These are phyloP conservation scores for Sclerotinia minor DNA, from an alignment of 2,329 filamentous ascomycete species.

Conservation along the genomic window DNA sequence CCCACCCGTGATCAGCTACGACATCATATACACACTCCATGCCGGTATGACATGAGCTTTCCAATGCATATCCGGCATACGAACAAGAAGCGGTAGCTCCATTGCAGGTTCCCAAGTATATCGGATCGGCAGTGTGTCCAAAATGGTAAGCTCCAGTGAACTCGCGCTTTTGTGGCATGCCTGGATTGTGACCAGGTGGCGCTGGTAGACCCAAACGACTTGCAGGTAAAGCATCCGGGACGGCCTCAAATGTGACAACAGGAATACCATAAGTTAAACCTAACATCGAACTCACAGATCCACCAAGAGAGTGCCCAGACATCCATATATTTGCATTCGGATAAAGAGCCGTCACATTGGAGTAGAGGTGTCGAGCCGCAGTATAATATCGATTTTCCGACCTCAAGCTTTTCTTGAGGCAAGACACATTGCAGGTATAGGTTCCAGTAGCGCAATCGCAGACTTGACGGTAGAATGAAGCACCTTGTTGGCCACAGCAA, in stretches of 20 bases:
- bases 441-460: conserved; percentile 88
- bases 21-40: conserved; percentile 89
- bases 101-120: conserved; percentile 93
- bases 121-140: conserved; percentile 91
- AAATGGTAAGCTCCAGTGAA: conserved; percentile 85
- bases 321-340: conserved; percentile 85
- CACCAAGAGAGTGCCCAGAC: conserved; percentile 88
- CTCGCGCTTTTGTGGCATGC: conserved; percentile 67
- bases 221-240: conserved; percentile 86
- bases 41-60: conserved; percentile 89
- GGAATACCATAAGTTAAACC: conserved; percentile 89
- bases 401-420: conserved; percentile 70
- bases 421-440: conserved; percentile 91
- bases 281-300: conserved; percentile 82
- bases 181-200: conserved; percentile 74
- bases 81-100: conserved; percentile 86
- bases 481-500: conserved; percentile 92
- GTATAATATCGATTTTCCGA: conserved; percentile 91
- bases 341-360: conserved; percentile 88
- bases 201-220: conserved; percentile 80
- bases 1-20: conserved; percentile 87
- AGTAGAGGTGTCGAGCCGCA: conserved; percentile 83
- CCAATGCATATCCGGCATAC: conserved; percentile 89
- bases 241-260: conserved; percentile 88
- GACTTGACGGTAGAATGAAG: conserved; percentile 85